Base-by-base conservation (phyloP, 106 monocot genomes). In the Narthecium ossifragum region DNA sequence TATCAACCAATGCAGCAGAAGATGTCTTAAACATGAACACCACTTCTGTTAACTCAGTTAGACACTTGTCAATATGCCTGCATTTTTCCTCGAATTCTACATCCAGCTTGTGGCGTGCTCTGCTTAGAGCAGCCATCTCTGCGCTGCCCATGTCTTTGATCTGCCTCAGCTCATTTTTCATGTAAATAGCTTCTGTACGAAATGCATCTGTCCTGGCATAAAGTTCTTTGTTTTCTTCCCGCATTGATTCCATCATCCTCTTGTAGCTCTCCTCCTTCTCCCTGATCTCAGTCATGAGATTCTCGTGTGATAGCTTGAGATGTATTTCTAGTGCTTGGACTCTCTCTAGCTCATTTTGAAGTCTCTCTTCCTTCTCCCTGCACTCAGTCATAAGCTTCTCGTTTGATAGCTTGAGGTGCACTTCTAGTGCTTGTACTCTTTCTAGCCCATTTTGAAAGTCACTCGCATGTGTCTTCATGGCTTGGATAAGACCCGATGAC, bases 301-400 rank as follows among this genome's bases (percentile, higher is more conserved):
- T 88, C 53, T 85, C 85, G 32, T 82, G 88, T 17, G 70, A 60
- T 0, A 93, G 58, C 26, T 85, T 72, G 21, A 86, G 46, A 51
- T 83, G 86, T 39, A 90, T 81, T 60, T 82, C 82, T 6, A 85
- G 59, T 15, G 55, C 63, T 61, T 81, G 64, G 46, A 81, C 18
- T 51, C 68, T 55, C 73, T 69, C 55, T 68, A 12, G 6, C n/a
- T n/a, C n/a, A 60, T 57, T 31, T 57, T 63, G 54, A 58, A 26
- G n/a, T n/a, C n/a, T n/a, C n/a, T n/a, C n/a, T n/a, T n/a, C n/a
- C n/a, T n/a, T n/a, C n/a, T n/a, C n/a, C n/a, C n/a, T n/a, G n/a
- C n/a, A n/a, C 70, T 87, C 92, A 21, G 92, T 87, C 3, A 87
- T 82, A 36, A 92, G 74, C 61, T 78, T 88, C 53, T 85, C 85